Conservation (phyloP, 2,329 filamentous ascomycete species). For the Camillea tinctor region DNA sequence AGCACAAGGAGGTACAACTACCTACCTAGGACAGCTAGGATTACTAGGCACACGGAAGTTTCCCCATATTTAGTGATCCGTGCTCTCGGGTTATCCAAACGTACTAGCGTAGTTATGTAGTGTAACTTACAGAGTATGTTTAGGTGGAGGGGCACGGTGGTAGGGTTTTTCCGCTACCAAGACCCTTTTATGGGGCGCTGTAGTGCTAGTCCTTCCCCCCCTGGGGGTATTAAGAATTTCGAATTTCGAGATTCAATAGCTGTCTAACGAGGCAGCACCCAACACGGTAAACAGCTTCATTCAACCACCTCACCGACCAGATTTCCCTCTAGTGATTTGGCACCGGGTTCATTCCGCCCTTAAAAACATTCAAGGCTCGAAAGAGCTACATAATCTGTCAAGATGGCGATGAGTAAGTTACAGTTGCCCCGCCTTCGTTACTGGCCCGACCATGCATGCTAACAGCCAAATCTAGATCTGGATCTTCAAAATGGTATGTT, state of each 20-base stretch:
- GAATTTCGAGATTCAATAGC: slow-evolving; percentile 13
- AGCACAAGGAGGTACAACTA: too few relatives aligned
- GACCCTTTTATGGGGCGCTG: slow-evolving; percentile 11
- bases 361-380: slow-evolving; percentile 22
- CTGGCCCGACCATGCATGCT: slow-evolving; percentile 17
- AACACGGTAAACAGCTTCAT: slow-evolving; percentile 13
- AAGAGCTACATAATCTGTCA: slow-evolving; percentile 33
- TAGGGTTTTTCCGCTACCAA: slow-evolving; percentile 18
- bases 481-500: slow-evolving; percentile 77
- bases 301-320: background rate
- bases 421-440: slow-evolving; percentile 19
- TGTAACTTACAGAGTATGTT: too few relatives aligned
- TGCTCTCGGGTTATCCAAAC: background rate
- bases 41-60: too few relatives aligned
- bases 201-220: too few relatives aligned
- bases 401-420: slow-evolving; percentile 60
- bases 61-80: too few relatives aligned
- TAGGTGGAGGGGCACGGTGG: slow-evolving; percentile 9
- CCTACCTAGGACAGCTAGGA: too few relatives aligned
- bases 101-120: background rate
- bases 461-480: slow-evolving; percentile 57
- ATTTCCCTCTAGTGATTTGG: background rate
- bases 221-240: slow-evolving; percentile 19
- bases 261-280: slow-evolving; percentile 10
- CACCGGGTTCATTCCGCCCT: background rate